These are phyloP conservation scores for Boletus eberwhitei DNA, from an alignment of 768 basidiomycete genomes.

Conservation along the genomic window DNA sequence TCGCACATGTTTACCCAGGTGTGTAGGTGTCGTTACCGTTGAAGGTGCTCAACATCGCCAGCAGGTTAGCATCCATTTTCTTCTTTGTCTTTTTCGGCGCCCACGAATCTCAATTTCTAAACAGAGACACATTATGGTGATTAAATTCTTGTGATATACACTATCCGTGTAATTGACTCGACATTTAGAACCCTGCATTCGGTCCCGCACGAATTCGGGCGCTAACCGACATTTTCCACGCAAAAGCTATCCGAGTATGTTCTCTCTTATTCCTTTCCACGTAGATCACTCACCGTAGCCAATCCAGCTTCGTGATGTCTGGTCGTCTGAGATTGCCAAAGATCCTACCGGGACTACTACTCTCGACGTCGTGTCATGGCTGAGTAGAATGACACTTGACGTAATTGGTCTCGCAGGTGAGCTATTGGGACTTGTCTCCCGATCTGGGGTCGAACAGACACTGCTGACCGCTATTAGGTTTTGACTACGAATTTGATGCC, in stretches of 20 bases:
- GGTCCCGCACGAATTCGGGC: conserved; percentile 56
- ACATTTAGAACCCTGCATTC: conserved; percentile 64
- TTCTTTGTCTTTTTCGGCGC: neutral
- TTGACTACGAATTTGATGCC: conserved; percentile 35
- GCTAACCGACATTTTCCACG: conserved; percentile 55
- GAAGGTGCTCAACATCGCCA: conserved; percentile 39
- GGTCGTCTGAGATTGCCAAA: conserved; percentile 32
- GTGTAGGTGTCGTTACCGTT: conserved; percentile 44
- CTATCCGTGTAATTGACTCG: neutral
- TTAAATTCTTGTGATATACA: neutral
- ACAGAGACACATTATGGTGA: conserved; percentile 35
- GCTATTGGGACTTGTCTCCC: neutral
- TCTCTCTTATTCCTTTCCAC: neutral
- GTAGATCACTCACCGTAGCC: neutral
- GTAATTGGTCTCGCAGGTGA: conserved; percentile 40
- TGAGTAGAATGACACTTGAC: conserved; percentile 37
- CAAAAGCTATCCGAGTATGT: conserved; percentile 50
- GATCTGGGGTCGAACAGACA: neutral
- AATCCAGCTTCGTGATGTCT: conserved; percentile 43
- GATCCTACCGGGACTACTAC: conserved; percentile 17
- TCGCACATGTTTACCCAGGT: neutral
- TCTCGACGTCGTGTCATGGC: conserved; percentile 32
- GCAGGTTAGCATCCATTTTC: conserved; percentile 27
- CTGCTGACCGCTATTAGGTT: conserved; percentile 19
- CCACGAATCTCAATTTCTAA: neutral